Evolutionary conservation across 2,329 filamentous ascomycete species (phyloP).

Genomic region (Botrytis byssoidea): DNA sequence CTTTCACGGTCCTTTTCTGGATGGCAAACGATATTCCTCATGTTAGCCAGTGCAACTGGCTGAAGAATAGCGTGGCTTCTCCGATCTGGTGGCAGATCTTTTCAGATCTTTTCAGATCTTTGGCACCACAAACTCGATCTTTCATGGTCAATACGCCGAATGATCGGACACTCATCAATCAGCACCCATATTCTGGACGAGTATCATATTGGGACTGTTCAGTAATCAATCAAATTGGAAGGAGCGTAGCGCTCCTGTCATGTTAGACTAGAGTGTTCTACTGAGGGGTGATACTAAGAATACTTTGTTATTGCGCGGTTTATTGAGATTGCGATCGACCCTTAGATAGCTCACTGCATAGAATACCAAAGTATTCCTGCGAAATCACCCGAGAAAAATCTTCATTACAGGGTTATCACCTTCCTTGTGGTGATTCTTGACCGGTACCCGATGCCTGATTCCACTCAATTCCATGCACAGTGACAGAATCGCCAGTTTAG

Average conservation of each 20-base stretch:
- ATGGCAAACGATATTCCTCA: neutral
- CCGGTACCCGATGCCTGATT: conserved; percentile 4
- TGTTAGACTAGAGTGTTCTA: neutral
- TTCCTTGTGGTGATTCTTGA: neutral
- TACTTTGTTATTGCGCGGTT: neutral
- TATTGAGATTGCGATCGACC: conserved; percentile 5
- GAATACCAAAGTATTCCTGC: conserved; percentile 11
- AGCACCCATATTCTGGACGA: neutral
- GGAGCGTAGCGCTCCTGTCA: neutral
- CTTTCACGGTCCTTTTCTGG: neutral
- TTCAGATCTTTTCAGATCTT: neutral
- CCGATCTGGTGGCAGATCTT: conserved; percentile 2
- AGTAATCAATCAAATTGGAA: conserved; percentile 5
- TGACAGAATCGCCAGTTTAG: neutral
- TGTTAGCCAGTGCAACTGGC: neutral
- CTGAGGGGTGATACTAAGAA: neutral
- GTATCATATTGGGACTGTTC: neutral
- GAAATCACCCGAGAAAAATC: neutral
- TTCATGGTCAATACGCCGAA: neutral
- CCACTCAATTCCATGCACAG: neutral
- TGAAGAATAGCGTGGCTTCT: neutral
- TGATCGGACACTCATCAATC: neutral
- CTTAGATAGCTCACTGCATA: conserved; percentile 9
- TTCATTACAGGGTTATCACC: neutral
- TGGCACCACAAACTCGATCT: conserved; percentile 5